phyloP scores from a whole-genome alignment of 495 filamentous ascomycete genomes.

The Neurospora africana region DNA sequence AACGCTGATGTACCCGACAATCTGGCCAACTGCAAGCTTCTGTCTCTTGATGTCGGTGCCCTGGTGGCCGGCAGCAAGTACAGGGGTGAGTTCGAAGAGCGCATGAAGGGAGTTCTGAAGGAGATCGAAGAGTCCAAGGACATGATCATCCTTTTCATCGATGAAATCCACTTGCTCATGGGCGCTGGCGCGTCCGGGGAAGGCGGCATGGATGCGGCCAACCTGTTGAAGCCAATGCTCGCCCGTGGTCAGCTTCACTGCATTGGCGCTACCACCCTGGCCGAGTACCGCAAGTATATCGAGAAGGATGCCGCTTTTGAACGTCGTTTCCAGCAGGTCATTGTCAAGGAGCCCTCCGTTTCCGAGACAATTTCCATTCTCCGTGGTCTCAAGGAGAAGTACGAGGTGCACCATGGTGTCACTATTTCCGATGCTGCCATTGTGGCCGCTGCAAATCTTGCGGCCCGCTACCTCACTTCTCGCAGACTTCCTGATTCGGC shows the following conservation, averaged over 20 bases:
- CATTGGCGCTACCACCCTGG: constrained; percentile 89
- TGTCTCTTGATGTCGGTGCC: constrained; percentile 90
- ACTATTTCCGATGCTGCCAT: constrained; percentile 89
- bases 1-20: constrained; percentile 94
- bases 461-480: constrained; percentile 81
- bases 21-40: constrained; percentile 82
- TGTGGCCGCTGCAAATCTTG: constrained; percentile 78
- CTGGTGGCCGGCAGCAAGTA: constrained; percentile 96
- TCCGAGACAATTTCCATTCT: constrained; percentile 93
- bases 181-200: constrained; percentile 88
- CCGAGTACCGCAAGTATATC: constrained; percentile 97
- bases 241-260: constrained; percentile 94
- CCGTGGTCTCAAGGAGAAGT: constrained; percentile 90
- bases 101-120: constrained; percentile 97
- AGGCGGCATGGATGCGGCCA: constrained; percentile 97
- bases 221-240: constrained; percentile 93
- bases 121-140: constrained; percentile 95
- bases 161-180: constrained; percentile 98
- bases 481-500: constrained; percentile 91
- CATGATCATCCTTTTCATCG: constrained; percentile 93
- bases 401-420: constrained; percentile 96
- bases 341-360: constrained; percentile 85
- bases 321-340: constrained; percentile 93
- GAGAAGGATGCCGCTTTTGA: constrained; percentile 98
- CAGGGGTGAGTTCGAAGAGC: constrained; percentile 94